These are phyloP conservation scores for Ustilago esculenta DNA, from an alignment of 1,284 basidiomycete genomes.

Conservation along the genomic window DNA sequence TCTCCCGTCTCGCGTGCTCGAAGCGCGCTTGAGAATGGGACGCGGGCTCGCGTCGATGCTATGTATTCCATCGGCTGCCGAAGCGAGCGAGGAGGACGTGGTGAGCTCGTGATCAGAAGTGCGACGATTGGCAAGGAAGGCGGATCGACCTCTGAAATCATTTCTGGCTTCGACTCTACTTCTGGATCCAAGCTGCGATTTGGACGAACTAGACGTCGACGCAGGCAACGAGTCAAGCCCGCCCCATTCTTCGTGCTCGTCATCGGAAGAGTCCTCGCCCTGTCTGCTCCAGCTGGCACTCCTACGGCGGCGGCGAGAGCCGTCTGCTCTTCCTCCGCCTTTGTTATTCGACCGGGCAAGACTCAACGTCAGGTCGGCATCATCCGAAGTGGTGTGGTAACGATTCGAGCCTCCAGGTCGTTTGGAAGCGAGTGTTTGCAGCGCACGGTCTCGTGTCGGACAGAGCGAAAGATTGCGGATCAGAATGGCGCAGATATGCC, in stretches of 20 bases:
- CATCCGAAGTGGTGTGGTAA: constrained; percentile 38
- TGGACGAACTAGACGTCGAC: constrained; percentile 11
- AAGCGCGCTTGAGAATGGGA: constrained; percentile 37
- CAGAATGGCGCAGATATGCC: constrained; percentile 36
- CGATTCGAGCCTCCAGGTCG: constrained; percentile 27
- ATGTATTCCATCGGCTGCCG: constrained; percentile 5
- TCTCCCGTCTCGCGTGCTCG: constrained; percentile 29
- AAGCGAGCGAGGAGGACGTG: not conserved
- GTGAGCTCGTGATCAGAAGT: constrained; percentile 29
- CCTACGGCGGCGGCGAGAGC: constrained; percentile 3
- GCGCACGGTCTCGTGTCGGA: constrained; percentile 37
- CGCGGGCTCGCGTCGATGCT: constrained; percentile 26
- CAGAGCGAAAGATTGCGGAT: constrained; percentile 41
- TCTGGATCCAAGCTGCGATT: constrained; percentile 3
- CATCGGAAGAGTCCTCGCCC: constrained; percentile 10
- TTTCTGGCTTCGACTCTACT: not conserved
- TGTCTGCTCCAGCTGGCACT: constrained; percentile 34
- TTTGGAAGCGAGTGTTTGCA: constrained; percentile 35
- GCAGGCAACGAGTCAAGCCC: constrained; percentile 4
- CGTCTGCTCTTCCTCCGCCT: constrained; percentile 23
- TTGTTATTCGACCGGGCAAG: constrained; percentile 34
- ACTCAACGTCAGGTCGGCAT: constrained; percentile 40
- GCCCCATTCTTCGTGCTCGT: not conserved
- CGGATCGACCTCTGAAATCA: constrained; percentile 14
- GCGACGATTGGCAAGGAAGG: constrained; percentile 8